phyloP scores from a whole-genome alignment of 169 alveolate genomes.

The Eimeria acervulina region DNA sequence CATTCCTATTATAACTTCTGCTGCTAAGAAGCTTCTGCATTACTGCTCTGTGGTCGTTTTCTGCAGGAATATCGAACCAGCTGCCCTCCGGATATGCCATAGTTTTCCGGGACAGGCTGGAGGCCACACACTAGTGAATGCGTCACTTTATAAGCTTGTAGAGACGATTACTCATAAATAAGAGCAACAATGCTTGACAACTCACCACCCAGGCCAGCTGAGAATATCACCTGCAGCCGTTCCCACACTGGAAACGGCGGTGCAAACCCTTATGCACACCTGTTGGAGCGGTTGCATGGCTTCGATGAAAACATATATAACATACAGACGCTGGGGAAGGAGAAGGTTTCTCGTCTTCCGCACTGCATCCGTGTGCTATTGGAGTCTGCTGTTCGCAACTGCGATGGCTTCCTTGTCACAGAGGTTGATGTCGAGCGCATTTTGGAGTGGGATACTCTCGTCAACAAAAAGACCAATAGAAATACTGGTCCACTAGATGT shows the following conservation, averaged over 20 bases:
- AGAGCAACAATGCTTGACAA: neutral
- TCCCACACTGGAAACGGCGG: neutral
- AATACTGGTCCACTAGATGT: slow-evolving; percentile 92
- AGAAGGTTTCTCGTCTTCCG: slow-evolving; percentile 88
- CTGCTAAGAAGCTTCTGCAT: neutral
- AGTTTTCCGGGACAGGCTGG: neutral
- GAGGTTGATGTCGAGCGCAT: slow-evolving; percentile 95
- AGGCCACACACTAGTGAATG: neutral
- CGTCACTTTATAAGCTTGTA: neutral
- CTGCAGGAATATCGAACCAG: neutral
- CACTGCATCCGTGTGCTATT: slow-evolving; percentile 95
- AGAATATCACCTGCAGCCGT: neutral
- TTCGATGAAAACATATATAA: slow-evolving; percentile 46
- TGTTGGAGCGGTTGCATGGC: slow-evolving; percentile 38
- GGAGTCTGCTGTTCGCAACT: slow-evolving; percentile 97
- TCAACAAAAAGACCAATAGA: slow-evolving; percentile 83
- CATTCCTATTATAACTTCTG: neutral
- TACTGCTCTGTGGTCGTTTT: neutral
- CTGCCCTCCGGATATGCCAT: neutral
- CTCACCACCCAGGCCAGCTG: neutral
- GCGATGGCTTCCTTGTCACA: slow-evolving; percentile 96
- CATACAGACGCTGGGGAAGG: slow-evolving; percentile 51
- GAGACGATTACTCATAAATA: neutral
- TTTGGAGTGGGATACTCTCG: slow-evolving; percentile 92
- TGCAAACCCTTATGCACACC: slow-evolving; percentile 60